These are phyloP conservation scores for Lumnitzera racemosa DNA, from an alignment of 345 rosid species.

Conservation along the genomic window DNA sequence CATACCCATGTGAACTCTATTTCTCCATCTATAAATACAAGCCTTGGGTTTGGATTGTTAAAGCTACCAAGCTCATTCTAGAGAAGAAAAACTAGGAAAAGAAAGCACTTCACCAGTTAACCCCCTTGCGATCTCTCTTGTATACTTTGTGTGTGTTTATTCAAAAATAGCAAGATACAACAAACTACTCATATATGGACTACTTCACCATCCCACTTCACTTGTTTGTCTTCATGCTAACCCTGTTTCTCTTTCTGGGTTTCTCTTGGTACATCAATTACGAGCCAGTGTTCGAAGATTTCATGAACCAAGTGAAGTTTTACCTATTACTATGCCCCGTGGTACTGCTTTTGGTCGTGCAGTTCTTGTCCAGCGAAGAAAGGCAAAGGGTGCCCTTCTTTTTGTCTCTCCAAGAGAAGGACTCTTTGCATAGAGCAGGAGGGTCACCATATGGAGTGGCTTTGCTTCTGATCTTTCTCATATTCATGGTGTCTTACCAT, in stretches of 20 bases:
- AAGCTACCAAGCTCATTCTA: no score
- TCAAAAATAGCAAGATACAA: no score
- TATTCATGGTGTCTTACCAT: slow-evolving; percentile 26
- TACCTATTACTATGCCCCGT: slow-evolving; percentile 13
- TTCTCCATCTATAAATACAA: no score
- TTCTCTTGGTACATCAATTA: slow-evolving; percentile 15
- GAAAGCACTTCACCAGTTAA: no score
- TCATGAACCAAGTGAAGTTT: slow-evolving; percentile 11
- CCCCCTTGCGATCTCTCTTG: neutral
- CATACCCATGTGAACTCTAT: no score
- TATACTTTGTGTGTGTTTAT: no score
- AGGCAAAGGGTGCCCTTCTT: slow-evolving; percentile 6
- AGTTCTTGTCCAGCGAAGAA: slow-evolving; percentile 10
- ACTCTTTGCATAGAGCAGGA: slow-evolving; percentile 18
- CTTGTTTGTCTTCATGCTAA: slow-evolving; percentile 11
- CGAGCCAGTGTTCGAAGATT: slow-evolving; percentile 10
- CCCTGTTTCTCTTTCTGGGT: slow-evolving; percentile 8
- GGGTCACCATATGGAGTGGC: slow-evolving; percentile 32
- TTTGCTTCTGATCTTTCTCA: slow-evolving; percentile 22
- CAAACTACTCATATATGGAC: neutral
- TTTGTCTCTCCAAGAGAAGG: slow-evolving; percentile 10
- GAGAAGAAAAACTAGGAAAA: neutral
- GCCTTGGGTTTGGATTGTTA: no score
- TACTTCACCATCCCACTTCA: slow-evolving; percentile 11
- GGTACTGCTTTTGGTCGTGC: slow-evolving; percentile 11